These are phyloP conservation scores for Colletotrichum euphorbiae DNA, from an alignment of 2,329 filamentous ascomycete genomes.

Conservation along the genomic window DNA sequence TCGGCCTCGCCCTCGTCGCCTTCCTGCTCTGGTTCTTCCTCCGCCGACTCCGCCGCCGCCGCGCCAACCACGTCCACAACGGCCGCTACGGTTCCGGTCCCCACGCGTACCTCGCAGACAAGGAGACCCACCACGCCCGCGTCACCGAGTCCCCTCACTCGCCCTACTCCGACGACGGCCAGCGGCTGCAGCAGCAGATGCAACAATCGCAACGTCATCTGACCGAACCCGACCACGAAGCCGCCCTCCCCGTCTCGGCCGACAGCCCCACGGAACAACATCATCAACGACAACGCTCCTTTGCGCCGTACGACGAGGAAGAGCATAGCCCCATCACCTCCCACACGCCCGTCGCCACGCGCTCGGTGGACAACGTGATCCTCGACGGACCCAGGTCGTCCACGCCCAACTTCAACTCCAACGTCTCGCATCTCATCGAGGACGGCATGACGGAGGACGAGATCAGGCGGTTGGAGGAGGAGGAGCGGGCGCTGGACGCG, in stretches of 20 bases:
- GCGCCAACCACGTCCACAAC: conserved; percentile 42
- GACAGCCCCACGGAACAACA: conserved; percentile 14
- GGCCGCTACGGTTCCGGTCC: conserved; percentile 45
- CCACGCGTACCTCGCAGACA: conserved; percentile 58
- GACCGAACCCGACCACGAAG: background rate
- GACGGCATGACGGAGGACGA: conserved; percentile 71
- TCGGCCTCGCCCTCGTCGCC: conserved; percentile 53
- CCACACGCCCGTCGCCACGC: conserved; percentile 10
- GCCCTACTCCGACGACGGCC: conserved; percentile 57
- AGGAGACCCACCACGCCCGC: conserved; percentile 54
- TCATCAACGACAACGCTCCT: conserved; percentile 19
- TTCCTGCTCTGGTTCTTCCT: conserved; percentile 57
- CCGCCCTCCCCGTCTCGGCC: conserved; percentile 1
- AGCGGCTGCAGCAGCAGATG: conserved; percentile 28
- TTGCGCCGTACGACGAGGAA: conserved; percentile 25
- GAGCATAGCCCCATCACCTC: conserved; percentile 19
- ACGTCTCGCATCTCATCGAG: conserved; percentile 66
- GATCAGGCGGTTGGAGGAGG: conserved; percentile 66
- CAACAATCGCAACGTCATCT: conserved; percentile 37
- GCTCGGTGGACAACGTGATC: conserved; percentile 23
- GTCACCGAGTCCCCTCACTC: conserved; percentile 55
- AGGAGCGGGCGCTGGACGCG: conserved; percentile 67
- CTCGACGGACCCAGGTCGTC: conserved; percentile 25
- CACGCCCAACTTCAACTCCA: conserved; percentile 45
- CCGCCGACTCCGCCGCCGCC: conserved; percentile 48